phyloP scores from a whole-genome alignment of 805 yeast species.

The Suhomyces faveliae region DNA sequence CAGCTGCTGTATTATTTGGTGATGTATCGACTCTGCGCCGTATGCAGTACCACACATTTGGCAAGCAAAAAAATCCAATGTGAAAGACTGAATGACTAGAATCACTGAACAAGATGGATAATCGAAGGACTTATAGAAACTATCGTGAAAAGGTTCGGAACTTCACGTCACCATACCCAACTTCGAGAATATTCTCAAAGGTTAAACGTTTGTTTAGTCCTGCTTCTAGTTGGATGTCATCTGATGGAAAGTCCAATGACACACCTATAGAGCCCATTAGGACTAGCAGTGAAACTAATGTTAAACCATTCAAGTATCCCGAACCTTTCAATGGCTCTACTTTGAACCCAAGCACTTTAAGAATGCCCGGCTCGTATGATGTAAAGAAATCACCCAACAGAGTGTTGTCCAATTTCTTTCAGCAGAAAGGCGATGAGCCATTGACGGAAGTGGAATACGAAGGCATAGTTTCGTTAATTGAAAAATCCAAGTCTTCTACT shows the following conservation, averaged over 20 bases:
- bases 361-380: slow-evolving; percentile 10
- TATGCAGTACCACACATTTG: neutral
- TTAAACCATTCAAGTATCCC: slow-evolving; percentile 4
- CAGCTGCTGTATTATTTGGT: no score
- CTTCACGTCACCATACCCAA: slow-evolving; percentile 21
- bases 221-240: neutral
- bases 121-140: slow-evolving; percentile 31
- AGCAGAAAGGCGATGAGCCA: slow-evolving; percentile 72
- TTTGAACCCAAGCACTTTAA: slow-evolving; percentile 5
- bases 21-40: neutral
- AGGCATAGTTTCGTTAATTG: slow-evolving; percentile 68
- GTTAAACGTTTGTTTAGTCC: slow-evolving; percentile 25
- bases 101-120: slow-evolving; percentile 26
- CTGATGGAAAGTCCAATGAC: neutral
- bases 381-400: slow-evolving; percentile 43
- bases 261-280: neutral
- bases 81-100: neutral
- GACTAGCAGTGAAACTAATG: neutral
- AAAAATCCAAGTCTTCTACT: slow-evolving; percentile 7
- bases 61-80: neutral
- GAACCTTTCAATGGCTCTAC: neutral
- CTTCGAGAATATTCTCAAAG: slow-evolving; percentile 26
- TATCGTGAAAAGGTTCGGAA: slow-evolving; percentile 25
- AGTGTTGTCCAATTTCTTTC: slow-evolving; percentile 65
- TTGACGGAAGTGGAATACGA: slow-evolving; percentile 72